phyloP scores from a whole-genome alignment of 1,284 basidiomycete species.

The Ustilago curta region DNA sequence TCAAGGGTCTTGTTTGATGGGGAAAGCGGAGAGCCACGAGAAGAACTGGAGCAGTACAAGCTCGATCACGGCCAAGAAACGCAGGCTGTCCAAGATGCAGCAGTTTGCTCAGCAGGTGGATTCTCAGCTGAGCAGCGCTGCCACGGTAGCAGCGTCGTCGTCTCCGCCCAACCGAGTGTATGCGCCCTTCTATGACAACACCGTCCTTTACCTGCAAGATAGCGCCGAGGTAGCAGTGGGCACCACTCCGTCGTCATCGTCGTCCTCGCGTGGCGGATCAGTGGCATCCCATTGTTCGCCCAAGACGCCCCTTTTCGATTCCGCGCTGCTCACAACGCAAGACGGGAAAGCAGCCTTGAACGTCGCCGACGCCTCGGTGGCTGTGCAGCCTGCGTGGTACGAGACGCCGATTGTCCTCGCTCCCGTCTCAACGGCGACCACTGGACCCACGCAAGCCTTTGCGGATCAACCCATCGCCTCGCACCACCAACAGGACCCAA shows the following conservation, averaged over 20 bases:
- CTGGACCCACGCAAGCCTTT: not conserved
- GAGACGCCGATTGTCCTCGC: not conserved
- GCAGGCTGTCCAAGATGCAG: constrained; percentile 23
- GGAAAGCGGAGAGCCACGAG: not conserved
- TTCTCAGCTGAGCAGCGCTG: constrained; percentile 6
- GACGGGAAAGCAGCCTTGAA: not conserved
- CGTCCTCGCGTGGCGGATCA: constrained; percentile 16
- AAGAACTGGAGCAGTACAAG: constrained; percentile 22
- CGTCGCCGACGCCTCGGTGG: not conserved
- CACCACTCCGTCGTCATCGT: constrained; percentile 10
- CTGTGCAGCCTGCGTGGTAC: not conserved
- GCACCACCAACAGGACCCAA: not conserved
- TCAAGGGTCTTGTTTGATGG: not conserved
- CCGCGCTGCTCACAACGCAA: not conserved
- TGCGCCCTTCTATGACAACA: not conserved
- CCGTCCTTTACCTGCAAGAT: not conserved
- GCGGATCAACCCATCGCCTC: not conserved
- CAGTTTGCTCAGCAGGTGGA: constrained; percentile 28
- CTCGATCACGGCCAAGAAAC: constrained; percentile 33
- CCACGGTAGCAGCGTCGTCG: not conserved
- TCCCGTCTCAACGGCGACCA: not conserved
- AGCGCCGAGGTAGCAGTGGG: not conserved
- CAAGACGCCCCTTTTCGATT: constrained; percentile 16
- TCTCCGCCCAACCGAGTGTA: not conserved
- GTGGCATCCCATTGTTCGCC: constrained; percentile 18